A percentile compares a stretch with the other conserved stretches of the same genome.
Conservation (phyloP, 352 stramenopile genomes). For the Phytopythium chamaehyphon region DNA sequence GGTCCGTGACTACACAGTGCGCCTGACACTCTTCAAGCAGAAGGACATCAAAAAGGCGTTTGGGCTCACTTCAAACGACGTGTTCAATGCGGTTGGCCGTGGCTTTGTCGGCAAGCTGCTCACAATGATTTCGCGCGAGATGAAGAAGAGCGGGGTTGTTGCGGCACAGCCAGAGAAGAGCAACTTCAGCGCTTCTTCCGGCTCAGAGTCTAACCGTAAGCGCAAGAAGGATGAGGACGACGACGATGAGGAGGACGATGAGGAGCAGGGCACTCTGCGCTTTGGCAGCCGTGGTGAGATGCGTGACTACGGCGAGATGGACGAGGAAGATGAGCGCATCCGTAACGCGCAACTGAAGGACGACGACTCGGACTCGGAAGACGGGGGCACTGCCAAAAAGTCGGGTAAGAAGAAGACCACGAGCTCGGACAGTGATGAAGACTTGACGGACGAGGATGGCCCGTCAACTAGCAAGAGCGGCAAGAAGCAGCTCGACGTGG, state of each 20-base stretch:
- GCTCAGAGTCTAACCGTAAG: constrained; percentile 30
- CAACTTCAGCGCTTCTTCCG: constrained; percentile 17
- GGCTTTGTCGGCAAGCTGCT: constrained; percentile 93
- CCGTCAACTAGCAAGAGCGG: background rate
- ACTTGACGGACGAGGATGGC: constrained; percentile 29
- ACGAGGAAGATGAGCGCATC: constrained; percentile 93
- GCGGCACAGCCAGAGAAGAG: constrained; percentile 48
- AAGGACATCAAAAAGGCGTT: constrained; percentile 96
- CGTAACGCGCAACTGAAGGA: constrained; percentile 47
- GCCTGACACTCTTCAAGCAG: constrained; percentile 91
- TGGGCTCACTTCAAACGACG: constrained; percentile 91
- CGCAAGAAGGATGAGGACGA: constrained; percentile 52
- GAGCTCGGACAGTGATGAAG: constrained; percentile 22
- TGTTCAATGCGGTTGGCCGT: constrained; percentile 84
- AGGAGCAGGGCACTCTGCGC: constrained; percentile 85
- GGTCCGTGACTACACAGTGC: constrained; percentile 97
- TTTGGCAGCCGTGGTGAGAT: constrained; percentile 81
- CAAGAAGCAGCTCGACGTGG: constrained; percentile 20
- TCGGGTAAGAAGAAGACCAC: constrained; percentile 28
- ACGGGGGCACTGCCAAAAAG: constrained; percentile 28
- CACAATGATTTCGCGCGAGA: constrained; percentile 93
- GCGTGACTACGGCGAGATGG: constrained; percentile 88
- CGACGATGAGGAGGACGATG: constrained; percentile 82
- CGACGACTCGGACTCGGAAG: constrained; percentile 57
- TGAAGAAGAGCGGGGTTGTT: constrained; percentile 87